Percentiles rank a stretch among this genome's conserved stretches.
Evolutionary conservation across 2,329 filamentous ascomycete species (phyloP).

Genomic region (Zymoseptoria pseudotritici): DNA sequence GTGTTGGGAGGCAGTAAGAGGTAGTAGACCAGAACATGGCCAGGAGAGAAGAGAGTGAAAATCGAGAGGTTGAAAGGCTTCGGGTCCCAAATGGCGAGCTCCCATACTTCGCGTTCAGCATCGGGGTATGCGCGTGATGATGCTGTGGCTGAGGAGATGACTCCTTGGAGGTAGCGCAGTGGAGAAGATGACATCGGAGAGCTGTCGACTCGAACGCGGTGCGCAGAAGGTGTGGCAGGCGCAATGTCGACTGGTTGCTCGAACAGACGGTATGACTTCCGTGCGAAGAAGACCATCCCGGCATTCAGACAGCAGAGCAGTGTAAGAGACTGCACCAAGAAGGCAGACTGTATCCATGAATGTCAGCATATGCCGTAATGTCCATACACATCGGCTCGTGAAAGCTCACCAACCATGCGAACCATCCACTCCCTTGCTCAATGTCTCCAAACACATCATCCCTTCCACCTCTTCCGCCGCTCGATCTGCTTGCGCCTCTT

Average conservation of each 20-base stretch:
- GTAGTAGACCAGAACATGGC: constrained; percentile 85
- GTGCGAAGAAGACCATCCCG: constrained; percentile 71
- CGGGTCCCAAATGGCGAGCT: constrained; percentile 88
- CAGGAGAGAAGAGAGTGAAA: constrained; percentile 86
- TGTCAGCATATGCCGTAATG: constrained; percentile 2
- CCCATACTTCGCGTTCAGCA: constrained; percentile 82
- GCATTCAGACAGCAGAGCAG: constrained; percentile 66
- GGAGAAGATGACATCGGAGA: constrained; percentile 73
- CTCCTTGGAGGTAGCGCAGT: constrained; percentile 61
- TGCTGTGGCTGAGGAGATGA: constrained; percentile 62
- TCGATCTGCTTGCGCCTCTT: constrained; percentile 51
- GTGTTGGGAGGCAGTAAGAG: constrained; percentile 72
- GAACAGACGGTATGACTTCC: constrained; percentile 84
- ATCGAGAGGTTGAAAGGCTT: constrained; percentile 73
- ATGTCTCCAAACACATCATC: constrained; percentile 38
- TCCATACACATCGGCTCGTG: neutral
- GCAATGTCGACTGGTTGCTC: constrained; percentile 71
- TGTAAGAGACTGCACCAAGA: constrained; percentile 63
- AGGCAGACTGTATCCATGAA: constrained; percentile 35
- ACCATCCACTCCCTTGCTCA: constrained; percentile 52
- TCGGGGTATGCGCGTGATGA: constrained; percentile 79
- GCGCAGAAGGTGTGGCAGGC: constrained; percentile 75
- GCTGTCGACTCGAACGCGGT: constrained; percentile 80
- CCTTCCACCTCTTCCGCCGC: constrained; percentile 22
- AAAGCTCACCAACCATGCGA: constrained; percentile 54